Percentiles rank a stretch among this genome's conserved stretches.
Conservation (phyloP, 805 yeast species). For the Hanseniaspora lindneri region DNA sequence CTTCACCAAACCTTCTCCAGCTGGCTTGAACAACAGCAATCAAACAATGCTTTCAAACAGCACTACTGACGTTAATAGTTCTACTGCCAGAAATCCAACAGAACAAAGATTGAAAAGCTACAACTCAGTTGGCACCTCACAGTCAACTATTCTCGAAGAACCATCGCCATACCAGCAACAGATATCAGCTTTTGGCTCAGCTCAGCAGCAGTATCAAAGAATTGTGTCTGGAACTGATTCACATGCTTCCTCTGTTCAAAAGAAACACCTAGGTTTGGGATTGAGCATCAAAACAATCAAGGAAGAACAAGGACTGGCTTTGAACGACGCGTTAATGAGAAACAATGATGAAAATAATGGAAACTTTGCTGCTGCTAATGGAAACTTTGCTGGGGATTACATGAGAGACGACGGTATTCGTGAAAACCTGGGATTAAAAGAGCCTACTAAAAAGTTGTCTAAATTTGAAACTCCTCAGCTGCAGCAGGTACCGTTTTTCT, state of each 20-base stretch:
- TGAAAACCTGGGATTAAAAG: background rate
- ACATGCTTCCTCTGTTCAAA: background rate
- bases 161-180: conserved; percentile 10
- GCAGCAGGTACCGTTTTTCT: conserved; percentile 14
- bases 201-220: background rate
- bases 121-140: conserved; percentile 10
- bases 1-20: background rate
- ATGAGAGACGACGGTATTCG: background rate
- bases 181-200: background rate
- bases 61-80: background rate
- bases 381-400: background rate
- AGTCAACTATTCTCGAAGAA: conserved; percentile 11
- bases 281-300: background rate
- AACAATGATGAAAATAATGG: background rate
- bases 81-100: background rate
- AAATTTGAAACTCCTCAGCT: conserved; percentile 13
- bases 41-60: background rate
- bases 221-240: background rate
- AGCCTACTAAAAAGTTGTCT: conserved; percentile 7
- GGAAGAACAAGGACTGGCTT: conserved; percentile 5
- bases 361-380: too few species aligned
- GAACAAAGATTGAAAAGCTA: conserved; percentile 11
- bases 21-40: background rate
- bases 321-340: background rate
- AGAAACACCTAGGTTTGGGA: conserved; percentile 6